phyloP scores from a whole-genome alignment of 495 filamentous ascomycete species.

The Trichoderma orchidacearum region DNA sequence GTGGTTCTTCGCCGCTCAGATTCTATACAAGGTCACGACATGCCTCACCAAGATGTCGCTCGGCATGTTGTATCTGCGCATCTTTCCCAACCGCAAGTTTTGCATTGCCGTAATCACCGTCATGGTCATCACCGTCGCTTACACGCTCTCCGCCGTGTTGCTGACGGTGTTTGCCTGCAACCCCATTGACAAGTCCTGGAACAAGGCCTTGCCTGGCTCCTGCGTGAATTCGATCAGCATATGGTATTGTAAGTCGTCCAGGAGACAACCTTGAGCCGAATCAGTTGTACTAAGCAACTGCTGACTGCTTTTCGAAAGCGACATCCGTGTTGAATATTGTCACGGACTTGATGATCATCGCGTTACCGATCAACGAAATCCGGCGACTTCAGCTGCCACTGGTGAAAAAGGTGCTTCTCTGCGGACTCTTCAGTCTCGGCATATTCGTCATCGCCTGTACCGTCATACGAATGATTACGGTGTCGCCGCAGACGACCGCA shows the following conservation, averaged over 20 bases:
- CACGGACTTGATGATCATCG: neutral
- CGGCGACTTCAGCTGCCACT: neutral
- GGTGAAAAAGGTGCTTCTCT: neutral
- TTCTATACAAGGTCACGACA: conserved; percentile 2
- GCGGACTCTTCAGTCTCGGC: neutral
- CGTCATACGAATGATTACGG: neutral
- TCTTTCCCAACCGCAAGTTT: conserved; percentile 1
- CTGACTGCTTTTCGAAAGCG: neutral
- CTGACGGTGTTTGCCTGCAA: neutral
- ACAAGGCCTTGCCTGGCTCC: neutral
- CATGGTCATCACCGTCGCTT: neutral
- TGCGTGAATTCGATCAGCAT: neutral
- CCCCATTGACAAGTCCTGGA: neutral
- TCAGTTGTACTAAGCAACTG: neutral
- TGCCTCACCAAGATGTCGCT: neutral
- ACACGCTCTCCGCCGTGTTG: neutral
- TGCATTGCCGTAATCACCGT: conserved; percentile 1
- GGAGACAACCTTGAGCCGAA: too few relatives aligned
- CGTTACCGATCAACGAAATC: neutral
- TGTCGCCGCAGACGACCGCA: neutral
- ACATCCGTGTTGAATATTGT: neutral
- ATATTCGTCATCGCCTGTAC: neutral
- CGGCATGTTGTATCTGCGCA: conserved; percentile 1
- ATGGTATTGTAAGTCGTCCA: neutral
- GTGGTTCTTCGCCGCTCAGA: conserved; percentile 1